Conservation (phyloP, 306 rosid species). For the Corylus avellana region DNA sequence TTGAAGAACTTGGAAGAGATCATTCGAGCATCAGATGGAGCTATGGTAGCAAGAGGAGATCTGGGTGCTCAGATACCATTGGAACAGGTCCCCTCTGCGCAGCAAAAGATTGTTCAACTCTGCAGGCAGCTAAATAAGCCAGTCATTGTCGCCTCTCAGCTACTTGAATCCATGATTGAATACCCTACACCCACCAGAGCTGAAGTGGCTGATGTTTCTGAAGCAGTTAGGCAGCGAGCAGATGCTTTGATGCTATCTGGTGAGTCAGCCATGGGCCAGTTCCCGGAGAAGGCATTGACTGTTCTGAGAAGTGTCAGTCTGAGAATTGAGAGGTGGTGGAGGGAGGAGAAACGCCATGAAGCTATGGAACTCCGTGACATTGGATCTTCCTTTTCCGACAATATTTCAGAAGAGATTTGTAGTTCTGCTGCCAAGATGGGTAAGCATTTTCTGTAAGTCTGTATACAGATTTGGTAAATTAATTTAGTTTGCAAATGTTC, state of each 20-base stretch:
- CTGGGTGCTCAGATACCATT: slow-evolving; percentile 97
- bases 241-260: slow-evolving; percentile 99
- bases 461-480: slow-evolving; percentile 10
- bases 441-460: slow-evolving; percentile 42
- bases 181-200: slow-evolving; percentile 99
- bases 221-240: slow-evolving; percentile 97
- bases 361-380: slow-evolving; percentile 66
- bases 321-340: slow-evolving; percentile 99
- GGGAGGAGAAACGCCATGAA: slow-evolving; percentile 93
- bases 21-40: slow-evolving; percentile 88
- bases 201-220: slow-evolving; percentile 99
- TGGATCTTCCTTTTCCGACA: slow-evolving; percentile 79
- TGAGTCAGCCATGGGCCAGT: slow-evolving; percentile 99
- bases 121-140: slow-evolving; percentile 97
- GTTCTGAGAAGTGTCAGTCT: slow-evolving; percentile 96
- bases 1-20: slow-evolving; percentile 95
- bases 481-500: not conserved
- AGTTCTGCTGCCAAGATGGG: slow-evolving; percentile 99
- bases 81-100: slow-evolving; percentile 97
- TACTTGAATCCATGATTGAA: slow-evolving; percentile 98
- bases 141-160: slow-evolving; percentile 97
- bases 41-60: slow-evolving; percentile 99
- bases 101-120: slow-evolving; percentile 86
- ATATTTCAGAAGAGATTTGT: slow-evolving; percentile 92
- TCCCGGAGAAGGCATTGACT: slow-evolving; percentile 89